Evolutionary conservation across 192 early-diverging fungal species (phyloP), one percentile per base, ranked within the genome.

Genomic region (Mortierella antarctica): DNA sequence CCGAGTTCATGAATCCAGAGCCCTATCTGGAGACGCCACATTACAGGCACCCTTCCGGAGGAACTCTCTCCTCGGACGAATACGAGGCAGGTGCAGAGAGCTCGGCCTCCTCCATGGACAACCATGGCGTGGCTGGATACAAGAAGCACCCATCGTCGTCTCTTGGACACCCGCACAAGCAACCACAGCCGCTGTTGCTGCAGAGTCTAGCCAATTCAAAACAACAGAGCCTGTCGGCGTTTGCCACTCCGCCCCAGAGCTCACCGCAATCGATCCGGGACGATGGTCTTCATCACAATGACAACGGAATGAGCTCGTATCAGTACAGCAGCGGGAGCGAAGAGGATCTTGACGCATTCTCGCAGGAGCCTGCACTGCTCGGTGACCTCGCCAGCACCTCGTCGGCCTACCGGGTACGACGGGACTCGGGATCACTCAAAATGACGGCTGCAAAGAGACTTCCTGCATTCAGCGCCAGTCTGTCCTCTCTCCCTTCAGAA

Each of bases 391-490:
- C 68, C 7, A 13, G 42, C 7, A 39, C 66, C 9, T 55, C 44
- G 10, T 52, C 75, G 21, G 14, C 67, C 11, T 68, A 80, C 48
- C 69, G 77, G 50, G 59, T 42, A 14, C 58, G 77, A 23, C 62
- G 77, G 6, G 77, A 80, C 23, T 80, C 77, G 17, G 77, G 77
- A 44, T 53, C 76, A 0, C 62, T 80, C 64, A 80, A 80, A 15
- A 59, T 80, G 65, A 70, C 58, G 23, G 57, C 77, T 7, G 77
- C 77, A 23, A 80, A 80, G 39, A 62, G 70, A 31, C 45, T 80
- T 4, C 77, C 77, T 13, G 65, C 70, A n/a, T 80, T 80, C 23
- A 48, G 48, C 15, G 57, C 59, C 17, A 68, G 57, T 46, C 17
- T 71, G 13, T 72, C 77, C 40, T 80, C 70, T 17, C 62, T 72